Base-by-base conservation (phyloP, 139 green algal genomes). In the Auxenochlorella pyrenoidosa region DNA sequence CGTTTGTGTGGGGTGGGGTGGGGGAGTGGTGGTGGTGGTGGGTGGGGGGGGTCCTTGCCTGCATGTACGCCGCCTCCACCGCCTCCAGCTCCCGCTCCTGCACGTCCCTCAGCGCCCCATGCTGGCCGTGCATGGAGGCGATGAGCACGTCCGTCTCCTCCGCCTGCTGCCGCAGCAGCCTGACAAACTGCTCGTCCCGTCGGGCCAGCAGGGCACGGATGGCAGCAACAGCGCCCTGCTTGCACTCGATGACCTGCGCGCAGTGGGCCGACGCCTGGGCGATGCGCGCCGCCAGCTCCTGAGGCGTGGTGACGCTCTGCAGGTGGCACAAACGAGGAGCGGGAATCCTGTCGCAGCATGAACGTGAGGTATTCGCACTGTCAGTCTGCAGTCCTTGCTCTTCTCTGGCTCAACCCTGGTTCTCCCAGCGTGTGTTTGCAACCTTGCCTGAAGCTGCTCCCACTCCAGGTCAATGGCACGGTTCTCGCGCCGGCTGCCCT, bases 31-130 rank as follows among this genome's bases (percentile, higher is more conserved):
- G n/a, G n/a, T n/a, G n/a, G n/a, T n/a, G n/a, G n/a, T n/a, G n/a
- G n/a, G n/a, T n/a, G n/a, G n/a, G n/a, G n/a, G n/a, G n/a, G n/a
- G n/a, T 34, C 28, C 13, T 34, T 75, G n/a, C 83, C 83, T 87
- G 84, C 84, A 88, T 41, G 75, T 88, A 83, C 3, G 84, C 73
- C 40, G 58, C 84, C 58, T 88, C 75, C 58, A 83, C 84, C 13
- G 84, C 73, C 84, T 84, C 84, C 58, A 88, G 73, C 41, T 66
- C 73, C 58, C 22, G 19, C 58, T 83, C 73, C 73, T 88, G 84
- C 58, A 8, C 73, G 16, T 2, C 71, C 47, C 51, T 68, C 26
- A 70, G 73, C 84, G 13, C 26, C 28, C 12, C 51, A 21, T 75
- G 34, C 70, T 81, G 43, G 68, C 59, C 34, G 59, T 75, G 43